Conservation (phyloP, 2,329 filamentous ascomycete species). For the Sclerotinia subarctica region DNA sequence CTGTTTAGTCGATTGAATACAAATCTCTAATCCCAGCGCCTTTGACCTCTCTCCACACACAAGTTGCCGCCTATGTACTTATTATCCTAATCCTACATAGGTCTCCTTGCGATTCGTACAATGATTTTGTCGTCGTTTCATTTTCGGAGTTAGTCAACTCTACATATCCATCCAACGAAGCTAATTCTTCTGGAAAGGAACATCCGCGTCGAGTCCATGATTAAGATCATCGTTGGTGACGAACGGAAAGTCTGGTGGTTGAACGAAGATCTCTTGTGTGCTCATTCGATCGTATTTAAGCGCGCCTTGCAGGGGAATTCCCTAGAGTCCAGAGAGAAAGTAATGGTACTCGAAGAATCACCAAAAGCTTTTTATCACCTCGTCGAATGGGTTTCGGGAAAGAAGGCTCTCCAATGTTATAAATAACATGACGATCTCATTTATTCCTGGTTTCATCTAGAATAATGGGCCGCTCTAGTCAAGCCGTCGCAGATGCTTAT, state of each 20-base stretch:
- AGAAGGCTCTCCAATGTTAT: neutral
- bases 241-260: neutral
- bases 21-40: neutral
- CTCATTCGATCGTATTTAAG: neutral
- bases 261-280: neutral
- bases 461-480: neutral
- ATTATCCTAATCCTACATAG: neutral
- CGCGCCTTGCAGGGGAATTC: neutral
- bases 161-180: neutral
- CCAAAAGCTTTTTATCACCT: neutral
- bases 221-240: neutral
- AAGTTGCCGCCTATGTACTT: neutral
- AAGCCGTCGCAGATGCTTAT: neutral
- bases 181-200: neutral
- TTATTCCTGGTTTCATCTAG: neutral
- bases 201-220: neutral
- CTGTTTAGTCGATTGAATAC: no score
- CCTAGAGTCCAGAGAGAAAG: neutral
- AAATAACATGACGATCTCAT: neutral
- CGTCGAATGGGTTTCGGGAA: neutral
- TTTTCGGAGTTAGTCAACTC: neutral
- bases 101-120: neutral
- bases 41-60: neutral
- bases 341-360: neutral
- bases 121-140: neutral